These are phyloP conservation scores for Carpinus fangiana DNA, from an alignment of 306 rosid genomes.

Conservation along the genomic window DNA sequence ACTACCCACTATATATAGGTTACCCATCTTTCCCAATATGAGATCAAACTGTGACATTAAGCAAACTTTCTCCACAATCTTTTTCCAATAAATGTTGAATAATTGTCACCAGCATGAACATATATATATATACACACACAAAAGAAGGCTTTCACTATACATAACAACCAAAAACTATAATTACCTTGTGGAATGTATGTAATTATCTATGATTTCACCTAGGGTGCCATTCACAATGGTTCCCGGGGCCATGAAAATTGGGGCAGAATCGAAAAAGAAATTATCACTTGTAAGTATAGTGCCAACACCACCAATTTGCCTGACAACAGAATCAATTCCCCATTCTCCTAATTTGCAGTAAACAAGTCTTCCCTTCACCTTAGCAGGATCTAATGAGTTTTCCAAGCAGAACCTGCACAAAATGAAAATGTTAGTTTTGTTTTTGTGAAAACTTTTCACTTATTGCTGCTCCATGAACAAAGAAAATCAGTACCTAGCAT, in stretches of 20 bases:
- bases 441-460: neutral
- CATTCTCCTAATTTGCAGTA: constrained; percentile 42
- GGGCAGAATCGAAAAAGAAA: constrained; percentile 45
- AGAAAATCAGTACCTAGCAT: constrained; percentile 45
- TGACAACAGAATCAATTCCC: constrained; percentile 71
- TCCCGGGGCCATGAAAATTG: constrained; percentile 76
- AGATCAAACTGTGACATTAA: too few relatives aligned
- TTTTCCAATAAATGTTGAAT: too few relatives aligned
- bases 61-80: too few relatives aligned
- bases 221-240: constrained; percentile 52
- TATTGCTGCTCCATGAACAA: neutral
- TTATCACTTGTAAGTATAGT: constrained; percentile 48
- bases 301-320: constrained; percentile 69
- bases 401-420: constrained; percentile 29
- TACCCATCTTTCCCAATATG: too few relatives aligned
- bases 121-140: too few relatives aligned
- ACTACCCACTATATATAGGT: too few relatives aligned
- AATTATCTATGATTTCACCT: constrained; percentile 42
- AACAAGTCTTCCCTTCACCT: constrained; percentile 67
- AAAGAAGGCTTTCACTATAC: too few relatives aligned
- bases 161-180: neutral
- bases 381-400: constrained; percentile 57
- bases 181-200: constrained; percentile 69
- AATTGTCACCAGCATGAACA: too few relatives aligned
- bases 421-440: neutral